Evolutionary conservation across 2,329 filamentous ascomycete species (phyloP).

Genomic region (Fusarium verrucosum): DNA sequence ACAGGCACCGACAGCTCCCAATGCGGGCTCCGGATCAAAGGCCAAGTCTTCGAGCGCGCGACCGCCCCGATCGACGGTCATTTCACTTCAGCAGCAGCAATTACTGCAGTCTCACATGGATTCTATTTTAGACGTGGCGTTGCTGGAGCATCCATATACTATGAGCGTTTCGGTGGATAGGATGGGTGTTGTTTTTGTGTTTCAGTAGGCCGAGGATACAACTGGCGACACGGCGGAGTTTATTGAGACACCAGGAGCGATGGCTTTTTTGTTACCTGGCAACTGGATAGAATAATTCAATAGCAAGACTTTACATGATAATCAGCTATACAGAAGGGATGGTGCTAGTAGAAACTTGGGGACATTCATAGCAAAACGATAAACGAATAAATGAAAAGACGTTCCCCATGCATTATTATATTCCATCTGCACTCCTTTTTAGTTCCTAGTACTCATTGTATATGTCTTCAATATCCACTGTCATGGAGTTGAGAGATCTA

Average conservation of each 20-base stretch:
- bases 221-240: conserved; percentile 5
- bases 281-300: conserved; percentile 16
- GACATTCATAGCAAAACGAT: background rate
- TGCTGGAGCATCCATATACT: conserved; percentile 87
- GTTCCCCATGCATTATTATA: background rate
- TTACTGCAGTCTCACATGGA: conserved; percentile 88
- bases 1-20: conserved; percentile 47
- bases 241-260: conserved; percentile 11
- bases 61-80: conserved; percentile 80
- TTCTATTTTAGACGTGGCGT: conserved; percentile 84
- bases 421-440: background rate
- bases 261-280: conserved; percentile 19
- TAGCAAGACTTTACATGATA: background rate
- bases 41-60: conserved; percentile 48
- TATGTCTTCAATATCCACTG: background rate
- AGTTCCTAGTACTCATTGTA: background rate
- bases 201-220: conserved; percentile 54
- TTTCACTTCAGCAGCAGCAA: conserved; percentile 87
- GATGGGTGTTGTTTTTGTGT: conserved; percentile 89
- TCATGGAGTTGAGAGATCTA: background rate
- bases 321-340: background rate
- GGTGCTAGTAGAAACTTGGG: background rate
- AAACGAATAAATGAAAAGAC: background rate
- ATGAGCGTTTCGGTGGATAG: conserved; percentile 94
- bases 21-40: conserved; percentile 46